Evolutionary conservation across 2,329 filamentous ascomycete genomes (phyloP).

Genomic region (Lasiodiplodia sp.): DNA sequence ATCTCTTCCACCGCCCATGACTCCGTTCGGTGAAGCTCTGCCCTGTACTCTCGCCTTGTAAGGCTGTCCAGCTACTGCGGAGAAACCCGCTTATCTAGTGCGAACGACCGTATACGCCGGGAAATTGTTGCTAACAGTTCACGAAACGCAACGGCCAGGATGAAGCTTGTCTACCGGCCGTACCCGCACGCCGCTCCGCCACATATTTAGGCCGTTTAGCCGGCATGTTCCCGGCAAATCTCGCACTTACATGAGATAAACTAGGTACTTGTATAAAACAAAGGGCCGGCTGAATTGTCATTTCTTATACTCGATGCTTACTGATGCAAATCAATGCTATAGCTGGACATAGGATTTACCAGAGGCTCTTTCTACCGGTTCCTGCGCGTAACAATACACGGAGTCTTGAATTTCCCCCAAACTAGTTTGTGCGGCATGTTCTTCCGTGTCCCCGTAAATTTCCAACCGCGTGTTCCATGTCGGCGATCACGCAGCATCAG

Average conservation of each 20-base stretch:
- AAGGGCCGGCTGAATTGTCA: too few relatives aligned
- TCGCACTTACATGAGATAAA: too few relatives aligned
- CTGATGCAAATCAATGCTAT: too few relatives aligned
- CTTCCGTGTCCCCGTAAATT: not conserved
- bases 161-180: not conserved
- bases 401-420: not conserved
- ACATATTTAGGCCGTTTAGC: not conserved
- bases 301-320: too few relatives aligned
- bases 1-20: too few relatives aligned
- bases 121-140: not conserved
- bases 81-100: not conserved
- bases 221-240: not conserved
- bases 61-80: not conserved
- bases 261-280: too few relatives aligned
- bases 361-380: too few relatives aligned
- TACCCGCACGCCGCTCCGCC: not conserved
- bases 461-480: conserved; percentile 10
- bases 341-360: too few relatives aligned
- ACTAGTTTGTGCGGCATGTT: conserved; percentile 5
- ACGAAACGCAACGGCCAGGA: not conserved
- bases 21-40: not conserved
- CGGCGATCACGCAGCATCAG: conserved; percentile 8
- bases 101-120: not conserved
- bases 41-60: not conserved
- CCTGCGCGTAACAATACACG: too few relatives aligned